A percentile compares a stretch with the other conserved stretches of the same genome.
These are phyloP conservation scores for Apiospora saccharicola DNA, from an alignment of 2,329 filamentous ascomycete genomes.

Conservation along the genomic window DNA sequence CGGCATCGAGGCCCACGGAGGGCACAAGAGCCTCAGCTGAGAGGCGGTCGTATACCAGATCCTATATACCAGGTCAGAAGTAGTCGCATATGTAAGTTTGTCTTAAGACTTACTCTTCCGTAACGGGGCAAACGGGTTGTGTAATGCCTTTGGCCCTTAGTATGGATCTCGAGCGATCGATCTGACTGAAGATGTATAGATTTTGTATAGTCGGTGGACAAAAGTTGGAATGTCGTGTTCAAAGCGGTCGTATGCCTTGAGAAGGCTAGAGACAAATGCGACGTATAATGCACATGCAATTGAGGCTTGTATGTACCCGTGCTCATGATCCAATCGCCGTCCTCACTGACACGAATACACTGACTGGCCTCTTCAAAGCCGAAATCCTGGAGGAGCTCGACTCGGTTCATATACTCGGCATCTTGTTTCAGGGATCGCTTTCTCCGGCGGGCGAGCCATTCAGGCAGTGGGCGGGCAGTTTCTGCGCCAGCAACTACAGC, in stretches of 20 bases:
- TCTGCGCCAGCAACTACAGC: slow-evolving; percentile 80
- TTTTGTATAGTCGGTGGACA: slow-evolving; percentile 92
- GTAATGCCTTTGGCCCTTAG: slow-evolving; percentile 86
- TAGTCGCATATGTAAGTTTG: background rate
- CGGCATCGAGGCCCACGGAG: slow-evolving; percentile 83
- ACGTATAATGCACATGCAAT: slow-evolving; percentile 94
- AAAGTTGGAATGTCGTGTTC: slow-evolving; percentile 88
- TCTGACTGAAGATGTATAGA: slow-evolving; percentile 93
- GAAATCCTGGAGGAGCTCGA: slow-evolving; percentile 96
- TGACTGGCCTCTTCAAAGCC: slow-evolving; percentile 95
- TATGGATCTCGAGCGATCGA: slow-evolving; percentile 91
- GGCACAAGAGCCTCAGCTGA: slow-evolving; percentile 88
- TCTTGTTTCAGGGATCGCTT: slow-evolving; percentile 94
- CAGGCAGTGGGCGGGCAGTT: slow-evolving; percentile 85
- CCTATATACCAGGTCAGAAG: slow-evolving; percentile 42
- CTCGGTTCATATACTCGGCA: slow-evolving; percentile 88
- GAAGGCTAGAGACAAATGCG: slow-evolving; percentile 92
- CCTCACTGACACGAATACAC: slow-evolving; percentile 88
- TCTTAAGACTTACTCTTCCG: slow-evolving; percentile 63
- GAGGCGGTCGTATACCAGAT: slow-evolving; percentile 82
- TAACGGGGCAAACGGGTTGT: slow-evolving; percentile 90
- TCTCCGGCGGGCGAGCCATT: slow-evolving; percentile 90
- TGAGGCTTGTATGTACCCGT: slow-evolving; percentile 63
- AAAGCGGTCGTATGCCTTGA: slow-evolving; percentile 89
- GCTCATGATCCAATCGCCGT: slow-evolving; percentile 95